Conservation (phyloP, 2,329 filamentous ascomycete genomes). For the Dactylellina leptospora region DNA sequence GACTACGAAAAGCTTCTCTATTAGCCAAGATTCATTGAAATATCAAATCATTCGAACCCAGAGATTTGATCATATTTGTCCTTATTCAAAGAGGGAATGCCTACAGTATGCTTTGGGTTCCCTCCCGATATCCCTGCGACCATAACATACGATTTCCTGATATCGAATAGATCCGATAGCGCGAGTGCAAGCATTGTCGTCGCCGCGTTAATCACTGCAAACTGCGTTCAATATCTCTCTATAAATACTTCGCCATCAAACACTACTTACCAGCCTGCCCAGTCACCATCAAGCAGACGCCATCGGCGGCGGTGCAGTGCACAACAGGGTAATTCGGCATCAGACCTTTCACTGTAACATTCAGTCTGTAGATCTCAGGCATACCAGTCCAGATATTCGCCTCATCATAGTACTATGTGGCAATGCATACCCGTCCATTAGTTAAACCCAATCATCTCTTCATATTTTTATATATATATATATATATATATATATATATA, state of each 20-base stretch:
- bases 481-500: conserved; percentile 3
- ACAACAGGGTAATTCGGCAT: conserved; percentile 73
- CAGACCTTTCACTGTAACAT: conserved; percentile 70
- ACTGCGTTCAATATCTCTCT: not conserved
- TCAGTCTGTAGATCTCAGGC: conserved; percentile 66
- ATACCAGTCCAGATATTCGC: conserved; percentile 68
- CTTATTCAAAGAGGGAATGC: conserved; percentile 67
- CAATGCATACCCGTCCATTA: too few relatives aligned
- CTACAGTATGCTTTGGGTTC: conserved; percentile 73
- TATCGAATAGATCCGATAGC: conserved; percentile 70
- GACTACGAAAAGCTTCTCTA: conserved; percentile 72
- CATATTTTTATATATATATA: too few relatives aligned
- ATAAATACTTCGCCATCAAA: not conserved
- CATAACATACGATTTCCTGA: conserved; percentile 75
- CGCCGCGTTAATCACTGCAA: conserved; percentile 76
- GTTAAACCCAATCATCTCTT: too few relatives aligned
- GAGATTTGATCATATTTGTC: too few relatives aligned
- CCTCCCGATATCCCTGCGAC: conserved; percentile 77
- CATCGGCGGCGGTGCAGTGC: conserved; percentile 70
- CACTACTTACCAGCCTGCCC: conserved; percentile 64
- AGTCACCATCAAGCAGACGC: conserved; percentile 74
- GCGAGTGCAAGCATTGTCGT: conserved; percentile 70
- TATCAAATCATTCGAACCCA: too few relatives aligned
- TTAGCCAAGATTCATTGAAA: too few relatives aligned
- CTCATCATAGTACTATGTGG: conserved; percentile 69